phyloP scores from a whole-genome alignment of 371 early-diverging fungal species.

The Lichtheimia corymbifera region DNA sequence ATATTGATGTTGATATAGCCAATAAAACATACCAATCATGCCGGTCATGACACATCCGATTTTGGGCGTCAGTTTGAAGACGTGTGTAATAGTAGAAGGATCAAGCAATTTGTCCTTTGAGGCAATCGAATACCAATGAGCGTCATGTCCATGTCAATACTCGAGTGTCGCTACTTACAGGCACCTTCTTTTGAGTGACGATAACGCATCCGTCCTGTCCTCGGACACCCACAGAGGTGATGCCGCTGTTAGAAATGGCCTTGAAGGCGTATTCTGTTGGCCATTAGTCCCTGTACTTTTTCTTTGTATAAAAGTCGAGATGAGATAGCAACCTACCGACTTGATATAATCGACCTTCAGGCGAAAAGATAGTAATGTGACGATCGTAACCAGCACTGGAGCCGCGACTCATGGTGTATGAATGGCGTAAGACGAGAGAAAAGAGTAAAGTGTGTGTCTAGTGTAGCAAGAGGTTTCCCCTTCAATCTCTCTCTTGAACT shows the following conservation, averaged over 20 bases:
- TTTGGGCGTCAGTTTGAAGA: constrained; percentile 90
- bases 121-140: not conserved
- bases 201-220: constrained; percentile 94
- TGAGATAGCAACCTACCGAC: constrained; percentile 73
- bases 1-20: not conserved
- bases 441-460: not conserved
- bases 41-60: constrained; percentile 99
- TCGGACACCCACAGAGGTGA: constrained; percentile 94
- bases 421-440: not conserved
- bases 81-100: constrained; percentile 89
- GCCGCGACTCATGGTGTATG: constrained; percentile 65
- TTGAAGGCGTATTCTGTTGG: constrained; percentile 95
- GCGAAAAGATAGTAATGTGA: constrained; percentile 98
- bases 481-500: too few relatives aligned
- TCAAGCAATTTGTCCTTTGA: constrained; percentile 93
- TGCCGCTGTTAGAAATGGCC: constrained; percentile 94
- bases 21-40: constrained; percentile 65
- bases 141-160: not conserved
- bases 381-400: constrained; percentile 94
- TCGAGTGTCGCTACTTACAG: constrained; percentile 60
- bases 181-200: constrained; percentile 96
- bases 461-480: too few relatives aligned
- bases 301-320: not conserved
- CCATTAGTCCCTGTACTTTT: not conserved
- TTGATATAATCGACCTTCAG: constrained; percentile 98